Conservation (phyloP, 1,139 yeast genomes). For the Nematodospora anomalae region DNA sequence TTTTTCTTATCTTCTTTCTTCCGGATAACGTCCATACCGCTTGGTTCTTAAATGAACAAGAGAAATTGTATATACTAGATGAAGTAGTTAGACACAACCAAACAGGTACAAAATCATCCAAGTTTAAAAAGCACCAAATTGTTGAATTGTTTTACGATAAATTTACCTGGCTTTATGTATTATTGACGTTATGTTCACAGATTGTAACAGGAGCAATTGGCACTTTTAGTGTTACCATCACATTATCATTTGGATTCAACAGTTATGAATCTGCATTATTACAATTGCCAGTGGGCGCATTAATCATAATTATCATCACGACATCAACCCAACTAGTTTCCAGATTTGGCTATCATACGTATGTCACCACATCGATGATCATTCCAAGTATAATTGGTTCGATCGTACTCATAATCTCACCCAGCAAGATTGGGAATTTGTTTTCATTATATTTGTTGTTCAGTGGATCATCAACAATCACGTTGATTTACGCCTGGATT, state of each 20-base stretch:
- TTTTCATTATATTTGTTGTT: conserved; percentile 38
- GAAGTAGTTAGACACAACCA: conserved; percentile 32
- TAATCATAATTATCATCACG: conserved; percentile 35
- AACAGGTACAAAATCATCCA: conserved; percentile 31
- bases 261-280: conserved; percentile 35
- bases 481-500: conserved; percentile 36
- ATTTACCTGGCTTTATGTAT: conserved; percentile 38
- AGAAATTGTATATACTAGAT: conserved; percentile 30
- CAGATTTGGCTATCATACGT: conserved; percentile 26
- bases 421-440: conserved; percentile 32
- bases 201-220: conserved; percentile 44
- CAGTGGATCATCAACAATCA: conserved; percentile 37
- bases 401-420: conserved; percentile 30
- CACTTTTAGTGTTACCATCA: conserved; percentile 41
- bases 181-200: conserved; percentile 36
- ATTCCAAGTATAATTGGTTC: conserved; percentile 39
- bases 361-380: conserved; percentile 31
- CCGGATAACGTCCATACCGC: conserved; percentile 36
- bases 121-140: conserved; percentile 28
- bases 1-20: conserved; percentile 26
- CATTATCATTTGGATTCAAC: conserved; percentile 37
- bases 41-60: conserved; percentile 27
- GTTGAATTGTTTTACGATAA: conserved; percentile 33
- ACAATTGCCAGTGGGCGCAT: conserved; percentile 42
- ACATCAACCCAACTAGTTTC: conserved; percentile 33